Conservation (phyloP, 2,329 filamentous ascomycete species). For the Xylaria sp. region DNA sequence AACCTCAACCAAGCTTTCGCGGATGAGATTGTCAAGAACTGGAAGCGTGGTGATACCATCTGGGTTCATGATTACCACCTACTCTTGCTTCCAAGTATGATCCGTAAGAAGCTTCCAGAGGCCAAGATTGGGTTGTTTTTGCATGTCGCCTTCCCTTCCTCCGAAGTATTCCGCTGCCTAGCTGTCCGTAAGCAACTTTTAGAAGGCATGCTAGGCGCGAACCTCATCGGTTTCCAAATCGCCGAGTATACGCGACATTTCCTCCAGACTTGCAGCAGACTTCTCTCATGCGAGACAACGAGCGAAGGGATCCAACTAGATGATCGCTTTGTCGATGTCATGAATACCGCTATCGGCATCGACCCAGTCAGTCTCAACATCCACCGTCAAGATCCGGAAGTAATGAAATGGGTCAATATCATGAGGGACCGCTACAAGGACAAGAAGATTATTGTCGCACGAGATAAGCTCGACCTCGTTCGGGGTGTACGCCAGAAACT, state of each 20-base stretch:
- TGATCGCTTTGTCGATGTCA: constrained; percentile 91
- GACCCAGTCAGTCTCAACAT: constrained; percentile 80
- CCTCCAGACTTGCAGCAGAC: constrained; percentile 91
- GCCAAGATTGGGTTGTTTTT: constrained; percentile 97
- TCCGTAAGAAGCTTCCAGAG: constrained; percentile 89
- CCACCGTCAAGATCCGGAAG: constrained; percentile 77
- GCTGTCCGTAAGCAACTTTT: constrained; percentile 87
- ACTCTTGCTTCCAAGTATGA: constrained; percentile 86
- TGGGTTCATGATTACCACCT: constrained; percentile 98
- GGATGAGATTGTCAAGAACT: constrained; percentile 87
- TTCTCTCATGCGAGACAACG: constrained; percentile 90
- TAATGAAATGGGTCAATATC: constrained; percentile 80
- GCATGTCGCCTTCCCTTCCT: constrained; percentile 94
- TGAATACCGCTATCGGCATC: constrained; percentile 88
- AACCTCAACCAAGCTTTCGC: constrained; percentile 94
- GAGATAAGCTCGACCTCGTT: constrained; percentile 93
- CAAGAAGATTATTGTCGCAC: constrained; percentile 90
- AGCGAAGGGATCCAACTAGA: constrained; percentile 90
- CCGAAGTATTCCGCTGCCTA: constrained; percentile 93
- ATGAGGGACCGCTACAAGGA: constrained; percentile 86
- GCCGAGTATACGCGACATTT: constrained; percentile 95
- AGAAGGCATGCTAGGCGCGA: constrained; percentile 92
- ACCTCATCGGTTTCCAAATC: constrained; percentile 93
- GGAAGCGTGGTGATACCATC: constrained; percentile 91
- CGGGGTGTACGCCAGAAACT: constrained; percentile 94